A percentile compares a stretch with the other conserved stretches of the same genome.
These are phyloP conservation scores for Spiromastix sp. DNA, from an alignment of 2,329 filamentous ascomycete genomes.

Conservation along the genomic window DNA sequence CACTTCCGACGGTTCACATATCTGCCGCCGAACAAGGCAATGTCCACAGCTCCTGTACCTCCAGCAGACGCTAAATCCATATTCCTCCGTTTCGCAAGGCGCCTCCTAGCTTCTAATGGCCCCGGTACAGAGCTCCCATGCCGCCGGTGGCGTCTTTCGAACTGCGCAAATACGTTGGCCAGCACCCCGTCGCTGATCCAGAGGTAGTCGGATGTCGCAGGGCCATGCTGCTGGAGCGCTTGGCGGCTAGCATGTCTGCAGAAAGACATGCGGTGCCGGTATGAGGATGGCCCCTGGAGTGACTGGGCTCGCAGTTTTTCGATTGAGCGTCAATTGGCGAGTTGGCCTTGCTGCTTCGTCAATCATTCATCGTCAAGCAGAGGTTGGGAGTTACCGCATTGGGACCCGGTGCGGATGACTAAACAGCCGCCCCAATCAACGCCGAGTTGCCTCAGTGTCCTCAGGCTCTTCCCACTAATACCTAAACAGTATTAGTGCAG, in stretches of 20 bases:
- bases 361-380: neutral
- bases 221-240: conserved; percentile 20
- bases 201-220: conserved; percentile 21
- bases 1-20: too few relatives aligned
- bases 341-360: neutral
- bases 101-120: conserved; percentile 50
- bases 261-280: conserved; percentile 28
- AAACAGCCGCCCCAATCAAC: too few relatives aligned
- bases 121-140: conserved; percentile 53
- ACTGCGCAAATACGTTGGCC: conserved; percentile 38
- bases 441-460: too few relatives aligned
- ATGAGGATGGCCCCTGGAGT: conserved; percentile 8
- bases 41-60: conserved; percentile 23
- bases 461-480: too few relatives aligned
- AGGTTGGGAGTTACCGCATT: neutral
- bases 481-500: too few relatives aligned
- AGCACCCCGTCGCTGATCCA: conserved; percentile 39
- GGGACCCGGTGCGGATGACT: too few relatives aligned
- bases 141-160: conserved; percentile 37
- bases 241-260: conserved; percentile 33
- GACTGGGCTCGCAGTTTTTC: neutral
- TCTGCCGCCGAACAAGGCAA: conserved; percentile 31
- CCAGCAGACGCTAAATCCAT: conserved; percentile 34
- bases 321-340: neutral
- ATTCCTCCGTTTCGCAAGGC: conserved; percentile 47